Conservation (phyloP, 495 filamentous ascomycete species). For the Tuber melanosporum region DNA sequence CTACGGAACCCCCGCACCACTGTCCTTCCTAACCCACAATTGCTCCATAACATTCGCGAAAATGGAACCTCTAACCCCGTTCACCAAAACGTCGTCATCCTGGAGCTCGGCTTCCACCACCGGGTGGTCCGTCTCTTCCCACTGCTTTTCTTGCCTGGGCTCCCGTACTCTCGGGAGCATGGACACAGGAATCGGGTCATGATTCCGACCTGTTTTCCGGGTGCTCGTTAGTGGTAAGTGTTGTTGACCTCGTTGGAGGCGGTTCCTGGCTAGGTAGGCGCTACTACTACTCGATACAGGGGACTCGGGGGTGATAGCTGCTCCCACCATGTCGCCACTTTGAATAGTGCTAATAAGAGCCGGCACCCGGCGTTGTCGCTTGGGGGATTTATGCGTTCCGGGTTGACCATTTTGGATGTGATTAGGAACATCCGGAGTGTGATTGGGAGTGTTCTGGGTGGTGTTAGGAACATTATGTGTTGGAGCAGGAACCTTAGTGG, state of each 20-base stretch:
- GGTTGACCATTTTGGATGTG: too few relatives aligned
- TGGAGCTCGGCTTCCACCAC: not conserved
- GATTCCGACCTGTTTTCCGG: too few relatives aligned
- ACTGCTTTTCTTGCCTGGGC: not conserved
- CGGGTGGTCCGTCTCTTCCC: not conserved
- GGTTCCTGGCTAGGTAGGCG: too few relatives aligned
- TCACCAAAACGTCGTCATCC: not conserved
- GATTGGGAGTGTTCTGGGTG: too few relatives aligned
- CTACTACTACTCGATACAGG: not conserved
- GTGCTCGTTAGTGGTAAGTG: too few relatives aligned
- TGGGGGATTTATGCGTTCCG: too few relatives aligned
- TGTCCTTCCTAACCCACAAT: not conserved
- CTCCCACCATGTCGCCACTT: accelerated
- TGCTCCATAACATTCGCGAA: not conserved
- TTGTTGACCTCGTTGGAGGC: too few relatives aligned
- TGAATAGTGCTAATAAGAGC: not conserved
- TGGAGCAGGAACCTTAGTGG: too few relatives aligned
- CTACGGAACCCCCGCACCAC: not conserved
- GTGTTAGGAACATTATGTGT: too few relatives aligned
- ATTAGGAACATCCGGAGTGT: too few relatives aligned
- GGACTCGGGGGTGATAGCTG: not conserved
- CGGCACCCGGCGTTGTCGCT: not conserved
- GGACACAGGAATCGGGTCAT: not conserved
- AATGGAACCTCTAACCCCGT: not conserved
- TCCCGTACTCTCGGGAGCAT: not conserved